Percentiles rank a stretch among this genome's conserved stretches.
phyloP scores from a whole-genome alignment of 1,284 basidiomycete genomes.

The Tylopilus orsonianus region DNA sequence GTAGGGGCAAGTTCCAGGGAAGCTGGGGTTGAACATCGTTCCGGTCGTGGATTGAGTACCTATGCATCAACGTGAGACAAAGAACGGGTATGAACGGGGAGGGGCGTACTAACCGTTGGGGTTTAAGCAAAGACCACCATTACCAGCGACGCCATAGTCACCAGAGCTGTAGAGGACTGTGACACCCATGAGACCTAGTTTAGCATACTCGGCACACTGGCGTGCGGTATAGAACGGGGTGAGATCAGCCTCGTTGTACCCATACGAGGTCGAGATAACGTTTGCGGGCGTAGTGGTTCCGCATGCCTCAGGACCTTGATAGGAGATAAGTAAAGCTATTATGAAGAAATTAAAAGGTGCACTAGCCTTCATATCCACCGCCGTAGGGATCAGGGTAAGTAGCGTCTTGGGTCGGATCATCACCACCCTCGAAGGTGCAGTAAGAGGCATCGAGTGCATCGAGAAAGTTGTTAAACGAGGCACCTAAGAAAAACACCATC shows the following conservation, averaged over 20 bases:
- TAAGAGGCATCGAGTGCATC: slow-evolving; percentile 49
- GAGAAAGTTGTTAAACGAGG: slow-evolving; percentile 48
- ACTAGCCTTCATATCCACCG: slow-evolving; percentile 37
- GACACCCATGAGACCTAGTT: slow-evolving; percentile 43
- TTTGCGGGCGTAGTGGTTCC: slow-evolving; percentile 38
- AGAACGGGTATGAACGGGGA: neutral
- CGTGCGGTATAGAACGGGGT: slow-evolving; percentile 41
- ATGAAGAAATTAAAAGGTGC: neutral
- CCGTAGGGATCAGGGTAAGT: slow-evolving; percentile 43
- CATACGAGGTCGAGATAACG: slow-evolving; percentile 47
- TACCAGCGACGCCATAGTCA: slow-evolving; percentile 42
- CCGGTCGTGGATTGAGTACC: slow-evolving; percentile 28
- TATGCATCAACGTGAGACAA: slow-evolving; percentile 1
- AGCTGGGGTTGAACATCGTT: slow-evolving; percentile 45
- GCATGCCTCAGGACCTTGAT: slow-evolving; percentile 36
- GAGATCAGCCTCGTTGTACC: slow-evolving; percentile 41
- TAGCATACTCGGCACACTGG: slow-evolving; percentile 49
- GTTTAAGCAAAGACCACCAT: slow-evolving; percentile 33
- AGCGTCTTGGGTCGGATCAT: slow-evolving; percentile 39
- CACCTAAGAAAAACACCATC: slow-evolving; percentile 33
- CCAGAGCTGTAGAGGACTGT: slow-evolving; percentile 43
- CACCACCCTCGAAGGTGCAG: slow-evolving; percentile 48
- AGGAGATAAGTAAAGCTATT: neutral
- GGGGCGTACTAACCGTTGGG: slow-evolving; percentile 13
- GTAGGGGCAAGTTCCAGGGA: slow-evolving; percentile 59